phyloP scores from a whole-genome alignment of 169 alveolate species.

The Plasmodium sp. region DNA sequence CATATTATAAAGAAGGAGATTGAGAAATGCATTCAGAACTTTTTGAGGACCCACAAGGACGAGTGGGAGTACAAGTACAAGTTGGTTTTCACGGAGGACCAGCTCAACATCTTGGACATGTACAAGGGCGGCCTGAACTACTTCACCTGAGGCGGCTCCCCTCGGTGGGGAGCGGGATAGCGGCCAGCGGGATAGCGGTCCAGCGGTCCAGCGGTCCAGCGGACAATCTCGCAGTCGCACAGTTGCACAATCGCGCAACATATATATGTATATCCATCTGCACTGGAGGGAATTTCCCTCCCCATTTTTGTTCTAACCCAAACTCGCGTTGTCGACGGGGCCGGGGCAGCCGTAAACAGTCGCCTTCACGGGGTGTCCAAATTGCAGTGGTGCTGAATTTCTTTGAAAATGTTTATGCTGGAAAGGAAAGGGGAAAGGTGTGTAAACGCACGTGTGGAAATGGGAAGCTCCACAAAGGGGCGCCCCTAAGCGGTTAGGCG shows the following conservation, averaged over 20 bases:
- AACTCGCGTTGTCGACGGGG: background rate
- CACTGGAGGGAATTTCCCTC: background rate
- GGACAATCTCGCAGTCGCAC: background rate
- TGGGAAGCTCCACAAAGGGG: background rate
- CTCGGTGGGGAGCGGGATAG: background rate
- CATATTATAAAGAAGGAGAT: constrained; percentile 78
- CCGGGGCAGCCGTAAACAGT: background rate
- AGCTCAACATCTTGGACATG: constrained; percentile 82
- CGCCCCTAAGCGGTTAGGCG: background rate
- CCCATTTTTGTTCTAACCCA: background rate
- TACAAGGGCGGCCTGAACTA: constrained; percentile 86
- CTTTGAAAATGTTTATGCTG: constrained; percentile 61
- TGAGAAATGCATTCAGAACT: constrained; percentile 85
- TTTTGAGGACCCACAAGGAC: constrained; percentile 85
- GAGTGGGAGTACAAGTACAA: constrained; percentile 84
- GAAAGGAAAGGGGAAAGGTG: background rate
- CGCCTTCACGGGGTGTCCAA: constrained; percentile 8
- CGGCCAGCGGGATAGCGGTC: background rate
- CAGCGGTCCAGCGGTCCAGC: background rate
- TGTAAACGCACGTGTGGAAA: background rate
- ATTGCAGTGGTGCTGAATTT: constrained; percentile 67
- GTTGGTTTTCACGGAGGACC: constrained; percentile 78
- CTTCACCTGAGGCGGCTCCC: constrained; percentile 74
- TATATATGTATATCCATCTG: background rate
- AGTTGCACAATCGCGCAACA: background rate